A percentile compares a stretch with the other conserved stretches of the same genome.
These are phyloP conservation scores for Sporothrix dimorphospora DNA, from an alignment of 2,329 filamentous ascomycete genomes.

Conservation along the genomic window DNA sequence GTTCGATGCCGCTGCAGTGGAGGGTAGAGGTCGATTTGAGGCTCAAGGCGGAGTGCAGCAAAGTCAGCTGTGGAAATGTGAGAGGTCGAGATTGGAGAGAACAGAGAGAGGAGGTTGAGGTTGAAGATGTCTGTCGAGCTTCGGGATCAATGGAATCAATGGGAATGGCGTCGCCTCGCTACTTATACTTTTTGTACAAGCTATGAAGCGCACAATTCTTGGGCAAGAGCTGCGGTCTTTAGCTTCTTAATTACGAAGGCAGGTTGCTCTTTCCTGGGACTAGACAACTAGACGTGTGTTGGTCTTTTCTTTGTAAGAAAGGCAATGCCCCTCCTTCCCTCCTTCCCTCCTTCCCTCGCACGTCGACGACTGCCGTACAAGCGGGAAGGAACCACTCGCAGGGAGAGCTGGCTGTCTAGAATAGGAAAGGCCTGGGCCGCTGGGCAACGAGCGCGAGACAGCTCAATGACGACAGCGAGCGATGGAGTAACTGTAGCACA, in stretches of 20 bases:
- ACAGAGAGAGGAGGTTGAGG: background rate
- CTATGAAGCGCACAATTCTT: background rate
- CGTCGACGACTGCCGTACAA: background rate
- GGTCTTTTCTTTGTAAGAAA: background rate
- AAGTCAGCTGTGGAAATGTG: background rate
- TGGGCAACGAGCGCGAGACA: background rate
- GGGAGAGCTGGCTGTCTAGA: background rate
- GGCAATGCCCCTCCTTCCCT: background rate
- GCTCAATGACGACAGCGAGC: background rate
- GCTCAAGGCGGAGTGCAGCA: background rate
- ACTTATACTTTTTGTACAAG: slow-evolving; percentile 10
- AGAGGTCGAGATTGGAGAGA: background rate
- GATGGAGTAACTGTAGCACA: too few species aligned
- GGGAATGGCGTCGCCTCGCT: background rate
- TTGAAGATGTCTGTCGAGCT: background rate
- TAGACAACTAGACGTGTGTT: background rate
- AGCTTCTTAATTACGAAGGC: slow-evolving; percentile 15
- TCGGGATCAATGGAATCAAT: background rate
- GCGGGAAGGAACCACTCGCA: background rate
- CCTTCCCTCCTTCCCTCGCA: background rate
- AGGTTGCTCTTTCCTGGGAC: background rate
- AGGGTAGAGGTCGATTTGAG: background rate
- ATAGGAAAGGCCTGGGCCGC: background rate
- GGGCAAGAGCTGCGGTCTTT: slow-evolving; percentile 16
- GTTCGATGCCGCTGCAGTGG: background rate